phyloP scores from a whole-genome alignment of 2,329 filamentous ascomycete species.

The Diaporthe humulicola region DNA sequence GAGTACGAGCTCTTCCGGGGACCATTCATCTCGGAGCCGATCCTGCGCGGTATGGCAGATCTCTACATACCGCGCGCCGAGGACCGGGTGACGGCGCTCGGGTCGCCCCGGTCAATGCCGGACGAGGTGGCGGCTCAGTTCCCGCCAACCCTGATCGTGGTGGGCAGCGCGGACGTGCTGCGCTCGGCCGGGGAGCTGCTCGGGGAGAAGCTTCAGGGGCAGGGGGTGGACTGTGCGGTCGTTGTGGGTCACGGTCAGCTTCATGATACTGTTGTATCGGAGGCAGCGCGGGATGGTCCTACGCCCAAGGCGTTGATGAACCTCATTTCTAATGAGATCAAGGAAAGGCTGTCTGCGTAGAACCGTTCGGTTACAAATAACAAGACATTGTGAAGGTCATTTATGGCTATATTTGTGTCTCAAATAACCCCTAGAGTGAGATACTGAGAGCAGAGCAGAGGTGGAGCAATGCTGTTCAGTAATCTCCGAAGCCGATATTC shows the following conservation, averaged over 20 bases:
- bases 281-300: neutral
- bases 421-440: neutral
- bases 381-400: neutral
- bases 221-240: constrained; percentile 2
- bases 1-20: neutral
- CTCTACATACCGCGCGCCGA: neutral
- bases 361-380: rapidly evolving
- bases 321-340: constrained; percentile 1
- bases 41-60: neutral
- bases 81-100: neutral
- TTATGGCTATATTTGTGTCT: neutral
- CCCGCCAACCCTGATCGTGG: constrained; percentile 12
- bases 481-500: neutral
- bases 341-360: neutral
- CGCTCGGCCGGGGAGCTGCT: neutral
- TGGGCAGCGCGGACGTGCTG: constrained; percentile 9
- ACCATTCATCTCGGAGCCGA: neutral
- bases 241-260: constrained; percentile 2
- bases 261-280: neutral
- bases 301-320: constrained; percentile 3
- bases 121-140: constrained; percentile 7
- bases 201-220: constrained; percentile 6
- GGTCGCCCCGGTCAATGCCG: neutral
- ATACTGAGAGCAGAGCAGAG: rapidly evolving
- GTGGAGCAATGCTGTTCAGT: neutral